Conservation (phyloP, 768 basidiomycete species). For the Lactifluus pinguis region DNA sequence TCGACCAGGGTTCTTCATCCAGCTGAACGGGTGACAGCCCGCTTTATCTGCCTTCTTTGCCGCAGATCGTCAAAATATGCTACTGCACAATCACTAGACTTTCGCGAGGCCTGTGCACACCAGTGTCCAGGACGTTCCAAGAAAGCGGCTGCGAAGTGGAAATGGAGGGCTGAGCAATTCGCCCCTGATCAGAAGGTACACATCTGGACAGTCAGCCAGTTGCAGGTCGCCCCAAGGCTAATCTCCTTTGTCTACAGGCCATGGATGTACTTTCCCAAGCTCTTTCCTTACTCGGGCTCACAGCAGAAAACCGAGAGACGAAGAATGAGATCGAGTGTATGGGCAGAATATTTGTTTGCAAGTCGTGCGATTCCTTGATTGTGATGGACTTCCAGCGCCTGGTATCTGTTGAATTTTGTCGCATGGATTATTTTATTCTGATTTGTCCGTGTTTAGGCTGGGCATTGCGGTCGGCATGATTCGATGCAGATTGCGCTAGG, state of each 20-base stretch:
- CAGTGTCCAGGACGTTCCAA: conserved; percentile 32
- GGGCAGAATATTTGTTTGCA: conserved; percentile 7
- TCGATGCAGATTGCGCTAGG: conserved; percentile 3
- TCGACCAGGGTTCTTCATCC: conserved; percentile 43
- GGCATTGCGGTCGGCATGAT: conserved; percentile 15
- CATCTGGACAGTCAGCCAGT: neutral
- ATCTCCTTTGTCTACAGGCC: conserved; percentile 3
- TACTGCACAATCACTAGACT: conserved; percentile 43
- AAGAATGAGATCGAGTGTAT: neutral
- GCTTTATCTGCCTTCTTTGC: conserved; percentile 52
- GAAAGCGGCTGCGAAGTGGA: conserved; percentile 23
- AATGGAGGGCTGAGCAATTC: conserved; percentile 46
- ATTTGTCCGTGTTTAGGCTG: neutral
- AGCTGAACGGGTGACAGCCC: conserved; percentile 46
- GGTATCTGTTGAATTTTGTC: neutral
- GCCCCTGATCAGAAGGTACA: conserved; percentile 49
- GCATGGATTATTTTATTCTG: neutral
- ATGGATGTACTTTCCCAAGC: conserved; percentile 12
- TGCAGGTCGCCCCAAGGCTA: neutral
- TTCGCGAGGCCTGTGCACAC: conserved; percentile 51
- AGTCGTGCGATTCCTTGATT: conserved; percentile 9
- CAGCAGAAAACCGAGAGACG: conserved; percentile 2
- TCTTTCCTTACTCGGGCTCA: neutral
- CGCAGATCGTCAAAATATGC: conserved; percentile 29
- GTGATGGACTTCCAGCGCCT: conserved; percentile 15